Percentiles rank a stretch among this genome's conserved stretches.
Conservation (phyloP, 805 yeast genomes). For the Clavispora vitiphila region DNA sequence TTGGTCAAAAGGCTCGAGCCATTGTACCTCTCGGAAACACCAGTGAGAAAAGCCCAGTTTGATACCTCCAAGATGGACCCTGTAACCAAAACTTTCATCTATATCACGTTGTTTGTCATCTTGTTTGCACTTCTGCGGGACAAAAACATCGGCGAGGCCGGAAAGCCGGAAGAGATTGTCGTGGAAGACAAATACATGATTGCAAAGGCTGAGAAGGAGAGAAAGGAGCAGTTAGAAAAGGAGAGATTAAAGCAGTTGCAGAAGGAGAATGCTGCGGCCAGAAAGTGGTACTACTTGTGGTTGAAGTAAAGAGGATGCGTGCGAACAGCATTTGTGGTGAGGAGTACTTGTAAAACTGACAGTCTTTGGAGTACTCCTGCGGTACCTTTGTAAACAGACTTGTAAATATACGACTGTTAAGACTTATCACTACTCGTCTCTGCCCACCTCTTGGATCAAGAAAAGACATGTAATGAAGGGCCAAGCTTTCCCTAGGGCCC, state of each 20-base stretch:
- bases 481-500: too few species aligned
- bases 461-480: too few species aligned
- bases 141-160: slow-evolving; percentile 42
- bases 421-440: too few species aligned
- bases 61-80: slow-evolving; percentile 53
- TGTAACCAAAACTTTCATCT: slow-evolving; percentile 48
- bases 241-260: slow-evolving; percentile 15
- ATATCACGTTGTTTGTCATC: slow-evolving; percentile 42
- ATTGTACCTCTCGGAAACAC: slow-evolving; percentile 40
- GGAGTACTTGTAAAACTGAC: neutral
- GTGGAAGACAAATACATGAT: slow-evolving; percentile 26
- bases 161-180: slow-evolving; percentile 35
- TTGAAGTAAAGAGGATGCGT: slow-evolving; percentile 29
- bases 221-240: slow-evolving; percentile 15
- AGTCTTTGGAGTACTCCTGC: too few species aligned
- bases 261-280: slow-evolving; percentile 11
- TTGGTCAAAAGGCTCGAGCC: slow-evolving; percentile 29
- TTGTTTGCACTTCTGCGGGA: slow-evolving; percentile 54
- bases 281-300: slow-evolving; percentile 51
- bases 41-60: slow-evolving; percentile 40
- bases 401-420: too few species aligned
- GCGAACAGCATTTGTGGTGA: too few species aligned
- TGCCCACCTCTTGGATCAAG: too few species aligned
- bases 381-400: too few species aligned
- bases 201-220: slow-evolving; percentile 6